These are phyloP conservation scores for Mycena rosella DNA, from an alignment of 768 basidiomycete genomes.

Conservation along the genomic window DNA sequence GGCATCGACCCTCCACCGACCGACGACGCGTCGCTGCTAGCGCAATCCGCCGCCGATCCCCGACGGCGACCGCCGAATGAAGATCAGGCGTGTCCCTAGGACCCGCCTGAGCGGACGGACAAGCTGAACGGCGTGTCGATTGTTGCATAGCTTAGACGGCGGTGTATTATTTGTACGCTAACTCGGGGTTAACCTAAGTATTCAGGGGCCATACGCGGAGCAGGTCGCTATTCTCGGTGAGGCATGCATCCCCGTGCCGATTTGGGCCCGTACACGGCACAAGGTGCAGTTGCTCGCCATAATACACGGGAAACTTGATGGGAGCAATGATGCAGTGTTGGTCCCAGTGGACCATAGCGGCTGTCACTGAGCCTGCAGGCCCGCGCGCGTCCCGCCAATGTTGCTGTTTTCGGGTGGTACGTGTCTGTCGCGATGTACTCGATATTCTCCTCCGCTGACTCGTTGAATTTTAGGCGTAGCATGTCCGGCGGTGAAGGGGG, in stretches of 20 bases:
- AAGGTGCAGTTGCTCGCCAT: too few species aligned
- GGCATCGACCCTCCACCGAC: conserved; percentile 7
- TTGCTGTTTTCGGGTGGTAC: too few species aligned
- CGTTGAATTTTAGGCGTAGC: too few species aligned
- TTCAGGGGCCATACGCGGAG: background rate
- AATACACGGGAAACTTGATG: too few species aligned
- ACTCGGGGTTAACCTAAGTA: conserved; percentile 24
- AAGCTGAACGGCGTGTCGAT: conserved; percentile 20
- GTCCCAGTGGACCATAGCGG: too few species aligned
- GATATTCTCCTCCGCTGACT: too few species aligned
- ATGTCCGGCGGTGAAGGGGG: too few species aligned
- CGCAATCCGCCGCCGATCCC: conserved; percentile 23
- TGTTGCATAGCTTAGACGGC: conserved; percentile 28
- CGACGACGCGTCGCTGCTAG: background rate
- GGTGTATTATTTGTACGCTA: conserved; percentile 38
- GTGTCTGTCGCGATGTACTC: too few species aligned
- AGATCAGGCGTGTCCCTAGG: conserved; percentile 17
- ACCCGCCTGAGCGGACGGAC: conserved; percentile 11
- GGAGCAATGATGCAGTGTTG: too few species aligned
- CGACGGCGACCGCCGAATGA: conserved; percentile 36
- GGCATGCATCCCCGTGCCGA: background rate
- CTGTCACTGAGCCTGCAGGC: too few species aligned
- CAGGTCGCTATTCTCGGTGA: background rate
- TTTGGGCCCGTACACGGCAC: too few species aligned
- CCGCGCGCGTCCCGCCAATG: too few species aligned